Base-by-base conservation (phyloP, 192 early-diverging fungal species). In the Chytriomyces hyalinus region DNA sequence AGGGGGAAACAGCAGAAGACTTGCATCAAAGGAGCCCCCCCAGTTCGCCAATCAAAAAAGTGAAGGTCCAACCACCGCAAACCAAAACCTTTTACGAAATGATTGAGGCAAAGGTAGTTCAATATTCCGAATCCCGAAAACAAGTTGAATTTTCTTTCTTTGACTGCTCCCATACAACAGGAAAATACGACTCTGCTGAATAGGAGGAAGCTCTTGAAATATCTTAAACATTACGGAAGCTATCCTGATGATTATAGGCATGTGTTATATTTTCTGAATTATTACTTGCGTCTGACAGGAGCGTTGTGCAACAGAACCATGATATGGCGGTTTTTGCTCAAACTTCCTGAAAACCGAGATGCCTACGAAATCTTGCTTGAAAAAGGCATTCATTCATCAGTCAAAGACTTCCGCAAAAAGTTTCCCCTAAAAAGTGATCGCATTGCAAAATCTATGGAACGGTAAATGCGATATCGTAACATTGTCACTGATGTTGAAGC, bases 351-450 rank as follows among this genome's bases (percentile, higher is more conserved):
- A 62, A 90, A 89, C 76, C 77, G 86, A 47, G 68, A 59, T 10
- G 80, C 78, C 10, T 90, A 90, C 77, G 84, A 87, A 61, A 80
- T 87, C 8, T 74, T 90, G 4, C 26, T 89, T 6, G 78, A 83
- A 15, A 80, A 82, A 47, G 85, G 86, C 8, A 47, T 76, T 17
- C 89, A 90, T 73, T 81, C 82, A 17, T 53, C 74, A 7, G 61
- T 70, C 24, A 82, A 76, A 45, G 75, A 83, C 17, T 87, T 90
- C 62, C 70, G 87, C 44, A 71, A 73, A 9, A 68, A 70, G 24
- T 90, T 82, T 71, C 89, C 88, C 4, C 24, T 89, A 11, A 88
- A 86, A 57, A 85, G 84, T 53, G 88, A 86, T 13, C 24, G 87
- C 17, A 13, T 81, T 13, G 82, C 83, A 5, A 83, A 78, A 60